Evolutionary conservation across 2,329 filamentous ascomycete genomes (phyloP), one percentile per base, ranked within the genome.

Genomic region (Periconia sp.): DNA sequence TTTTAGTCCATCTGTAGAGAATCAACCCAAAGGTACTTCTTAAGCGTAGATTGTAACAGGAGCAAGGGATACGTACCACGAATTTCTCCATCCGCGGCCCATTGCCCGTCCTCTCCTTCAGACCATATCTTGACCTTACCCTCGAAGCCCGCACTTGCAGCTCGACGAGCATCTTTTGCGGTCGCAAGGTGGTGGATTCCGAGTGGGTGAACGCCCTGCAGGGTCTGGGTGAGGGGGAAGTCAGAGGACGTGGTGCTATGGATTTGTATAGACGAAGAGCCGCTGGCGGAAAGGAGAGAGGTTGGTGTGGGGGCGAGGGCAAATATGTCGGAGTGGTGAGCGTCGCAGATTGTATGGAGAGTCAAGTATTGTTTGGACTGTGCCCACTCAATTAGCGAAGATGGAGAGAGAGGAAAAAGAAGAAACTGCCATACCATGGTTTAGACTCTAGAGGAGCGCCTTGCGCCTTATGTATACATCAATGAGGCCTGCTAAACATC

Each of bases 291-390:
- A 61, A 99, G 79, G 15, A 97, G 80, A 37, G 87, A 82, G 44
- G 80, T 87, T 2, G 84, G 78, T 1, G 91, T 95, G 41, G 90
- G 83, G 6, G 91, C 90, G 55, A 96, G 77, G 42, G 89, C 86
- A 75, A 92, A 96, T 60, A 97, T 90, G 71, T 96, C 90, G 59
- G 88, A 88, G 62, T 86, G 81, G 76, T 96, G 92, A 58, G 90
- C 92, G 79, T 92, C 85, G 72, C 96, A 90, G 73, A 96, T 85
- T 42, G 92, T 93, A 75, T 96, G 91, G 62, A 89, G 89, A 68
- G 93, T 95, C 58, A 99, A 84, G 74, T 97, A 99, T 87, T 97
- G 94, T 80, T 97, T 97, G 52, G 94, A 99, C 94, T 97, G 54
- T 45, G 41, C 19, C 5, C 23, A 33, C 46, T 69, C 53, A 65